Evolutionary conservation across 768 basidiomycete species (phyloP).

Genomic region (Pleurotus eryngii): DNA sequence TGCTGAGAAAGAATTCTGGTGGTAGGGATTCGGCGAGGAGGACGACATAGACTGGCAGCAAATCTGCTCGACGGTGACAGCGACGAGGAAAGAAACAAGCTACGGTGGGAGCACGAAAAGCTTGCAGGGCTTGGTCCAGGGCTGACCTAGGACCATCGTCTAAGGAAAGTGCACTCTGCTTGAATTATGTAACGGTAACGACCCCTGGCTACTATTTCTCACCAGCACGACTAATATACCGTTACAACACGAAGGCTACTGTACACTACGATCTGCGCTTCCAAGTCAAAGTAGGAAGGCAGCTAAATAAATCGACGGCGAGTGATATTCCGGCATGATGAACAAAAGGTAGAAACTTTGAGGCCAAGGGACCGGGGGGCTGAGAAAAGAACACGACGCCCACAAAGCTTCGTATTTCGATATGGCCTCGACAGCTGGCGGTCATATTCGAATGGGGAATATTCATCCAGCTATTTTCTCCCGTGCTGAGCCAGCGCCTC

Average conservation of each 20-base stretch:
- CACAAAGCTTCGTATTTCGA: too few species aligned
- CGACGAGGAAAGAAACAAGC: slow-evolving; percentile 1
- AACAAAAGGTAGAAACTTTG: too few species aligned
- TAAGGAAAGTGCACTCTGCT: not conserved
- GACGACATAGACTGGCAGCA: slow-evolving; percentile 19
- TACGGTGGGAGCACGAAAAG: slow-evolving; percentile 7
- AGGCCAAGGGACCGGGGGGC: too few species aligned
- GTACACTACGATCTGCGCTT: not conserved
- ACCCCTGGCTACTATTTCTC: slow-evolving; percentile 3
- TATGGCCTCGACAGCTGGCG: too few species aligned
- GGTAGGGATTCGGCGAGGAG: slow-evolving; percentile 18
- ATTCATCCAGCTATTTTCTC: too few species aligned
- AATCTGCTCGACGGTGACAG: slow-evolving; percentile 7
- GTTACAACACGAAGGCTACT: not conserved
- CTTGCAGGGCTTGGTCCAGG: slow-evolving; percentile 10
- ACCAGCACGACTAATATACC: not conserved
- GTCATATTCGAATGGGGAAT: too few species aligned
- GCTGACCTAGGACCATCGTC: slow-evolving; percentile 2
- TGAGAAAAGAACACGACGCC: too few species aligned
- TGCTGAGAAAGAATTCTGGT: slow-evolving; percentile 16
- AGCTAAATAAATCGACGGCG: too few species aligned
- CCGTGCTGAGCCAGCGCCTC: too few species aligned
- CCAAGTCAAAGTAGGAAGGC: too few species aligned
- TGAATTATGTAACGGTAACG: slow-evolving; percentile 4
- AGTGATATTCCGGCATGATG: too few species aligned